phyloP scores from a whole-genome alignment of 2,329 filamentous ascomycete species.

The Xylaria polymorpha region DNA sequence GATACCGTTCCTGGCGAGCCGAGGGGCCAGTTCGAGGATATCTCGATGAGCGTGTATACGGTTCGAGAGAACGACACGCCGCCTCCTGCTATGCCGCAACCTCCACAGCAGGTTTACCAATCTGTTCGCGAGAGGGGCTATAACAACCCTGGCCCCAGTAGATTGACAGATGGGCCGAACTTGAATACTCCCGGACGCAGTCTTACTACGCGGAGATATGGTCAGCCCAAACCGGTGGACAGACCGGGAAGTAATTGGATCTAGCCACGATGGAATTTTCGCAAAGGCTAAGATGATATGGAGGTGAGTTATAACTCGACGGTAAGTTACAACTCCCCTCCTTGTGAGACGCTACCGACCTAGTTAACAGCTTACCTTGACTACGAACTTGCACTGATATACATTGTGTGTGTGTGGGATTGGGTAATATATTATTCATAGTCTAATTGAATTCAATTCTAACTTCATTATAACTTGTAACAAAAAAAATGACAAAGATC shows the following conservation, averaged over 20 bases:
- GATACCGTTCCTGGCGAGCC: conserved; percentile 6
- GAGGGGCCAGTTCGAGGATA: conserved; percentile 39
- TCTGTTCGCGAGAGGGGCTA: not conserved
- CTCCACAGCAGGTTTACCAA: not conserved
- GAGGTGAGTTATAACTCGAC: not conserved
- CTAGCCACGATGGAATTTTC: not conserved
- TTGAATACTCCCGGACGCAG: not conserved
- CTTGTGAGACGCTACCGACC: too few species aligned
- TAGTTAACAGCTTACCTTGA: not conserved
- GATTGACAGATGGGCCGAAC: not conserved
- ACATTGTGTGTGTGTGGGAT: too few species aligned
- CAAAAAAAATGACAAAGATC: not conserved
- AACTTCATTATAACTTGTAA: not conserved
- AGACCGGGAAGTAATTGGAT: not conserved
- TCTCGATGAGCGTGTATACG: conserved; percentile 43
- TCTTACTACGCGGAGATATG: not conserved
- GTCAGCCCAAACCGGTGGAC: not conserved
- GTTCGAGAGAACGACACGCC: conserved; percentile 17
- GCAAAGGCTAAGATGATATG: not conserved
- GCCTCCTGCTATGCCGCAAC: not conserved
- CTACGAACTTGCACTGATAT: not conserved
- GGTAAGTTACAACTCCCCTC: not conserved
- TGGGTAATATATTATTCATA: not conserved
- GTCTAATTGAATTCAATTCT: not conserved
- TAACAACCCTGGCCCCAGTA: too few species aligned